A percentile compares a stretch with the other conserved stretches of the same genome.
phyloP scores from a whole-genome alignment of 805 yeast species.

The Candida silvatica region DNA sequence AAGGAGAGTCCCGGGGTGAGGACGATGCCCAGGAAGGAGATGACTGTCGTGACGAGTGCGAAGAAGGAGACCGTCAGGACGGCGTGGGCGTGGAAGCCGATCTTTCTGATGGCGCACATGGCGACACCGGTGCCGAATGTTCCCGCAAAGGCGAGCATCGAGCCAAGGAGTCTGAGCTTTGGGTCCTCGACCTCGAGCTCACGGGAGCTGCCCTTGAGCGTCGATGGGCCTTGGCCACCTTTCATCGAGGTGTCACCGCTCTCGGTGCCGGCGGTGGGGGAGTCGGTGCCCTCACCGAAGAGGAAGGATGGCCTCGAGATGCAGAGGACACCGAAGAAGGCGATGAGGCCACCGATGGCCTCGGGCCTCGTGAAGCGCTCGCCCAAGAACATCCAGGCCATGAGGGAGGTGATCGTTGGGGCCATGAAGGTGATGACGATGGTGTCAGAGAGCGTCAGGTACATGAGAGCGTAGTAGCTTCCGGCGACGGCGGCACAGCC shows the following conservation, averaged over 20 bases:
- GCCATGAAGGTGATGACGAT: slow-evolving; percentile 70
- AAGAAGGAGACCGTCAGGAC: slow-evolving; percentile 71
- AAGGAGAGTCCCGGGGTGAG: slow-evolving; percentile 51
- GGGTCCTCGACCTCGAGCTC: slow-evolving; percentile 40
- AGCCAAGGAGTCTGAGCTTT: slow-evolving; percentile 45
- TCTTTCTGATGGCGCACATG: slow-evolving; percentile 60
- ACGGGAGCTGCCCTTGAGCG: background rate
- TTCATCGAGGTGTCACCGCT: slow-evolving; percentile 25
- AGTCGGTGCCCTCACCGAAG: background rate
- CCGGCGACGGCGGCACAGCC: slow-evolving; percentile 83
- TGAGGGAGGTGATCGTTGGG: slow-evolving; percentile 68
- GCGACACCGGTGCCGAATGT: slow-evolving; percentile 64
- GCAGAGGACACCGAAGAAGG: slow-evolving; percentile 67
- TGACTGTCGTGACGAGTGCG: slow-evolving; percentile 49
- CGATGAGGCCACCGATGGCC: slow-evolving; percentile 56
- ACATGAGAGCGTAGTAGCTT: slow-evolving; percentile 64
- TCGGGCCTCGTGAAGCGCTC: slow-evolving; percentile 64
- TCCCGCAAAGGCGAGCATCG: slow-evolving; percentile 55
- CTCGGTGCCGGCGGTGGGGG: slow-evolving; percentile 1
- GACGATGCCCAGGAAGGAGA: slow-evolving; percentile 44
- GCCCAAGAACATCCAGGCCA: slow-evolving; percentile 58
- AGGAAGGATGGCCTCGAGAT: slow-evolving; percentile 77
- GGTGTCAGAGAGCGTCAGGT: slow-evolving; percentile 72
- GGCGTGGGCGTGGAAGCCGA: slow-evolving; percentile 77
- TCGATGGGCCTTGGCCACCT: background rate